Conservation (phyloP, 176 grass and related monocot genomes). For the Musa itinerans region DNA sequence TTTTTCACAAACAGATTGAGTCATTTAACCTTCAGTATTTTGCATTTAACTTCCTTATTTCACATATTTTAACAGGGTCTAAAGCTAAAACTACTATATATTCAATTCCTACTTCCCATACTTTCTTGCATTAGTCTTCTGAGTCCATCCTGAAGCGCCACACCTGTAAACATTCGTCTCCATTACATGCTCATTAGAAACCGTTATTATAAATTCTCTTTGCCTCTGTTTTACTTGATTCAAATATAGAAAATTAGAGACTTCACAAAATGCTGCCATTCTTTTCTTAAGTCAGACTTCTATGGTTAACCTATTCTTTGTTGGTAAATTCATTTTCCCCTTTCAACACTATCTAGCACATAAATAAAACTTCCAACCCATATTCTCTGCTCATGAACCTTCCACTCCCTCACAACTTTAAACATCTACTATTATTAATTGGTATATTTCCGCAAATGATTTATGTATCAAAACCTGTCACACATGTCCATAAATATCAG, state of each 20-base stretch:
- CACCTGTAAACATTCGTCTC: neutral
- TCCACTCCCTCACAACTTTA: neutral
- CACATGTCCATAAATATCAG: neutral
- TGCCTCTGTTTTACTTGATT: neutral
- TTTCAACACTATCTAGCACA: neutral
- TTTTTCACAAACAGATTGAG: neutral
- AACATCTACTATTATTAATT: neutral
- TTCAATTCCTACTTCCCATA: neutral
- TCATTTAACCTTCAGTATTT: neutral
- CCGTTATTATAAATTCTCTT: neutral
- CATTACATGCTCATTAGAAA: neutral
- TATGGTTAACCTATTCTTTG: neutral
- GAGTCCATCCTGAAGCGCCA: neutral
- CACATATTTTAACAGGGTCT: neutral
- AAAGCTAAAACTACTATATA: neutral
- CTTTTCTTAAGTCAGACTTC: neutral
- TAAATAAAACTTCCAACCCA: neutral
- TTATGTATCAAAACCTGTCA: neutral
- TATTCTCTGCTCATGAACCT: neutral
- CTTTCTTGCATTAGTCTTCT: neutral
- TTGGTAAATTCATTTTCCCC: neutral
- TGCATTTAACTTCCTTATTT: neutral
- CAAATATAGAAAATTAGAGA: too few species aligned
- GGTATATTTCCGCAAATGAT: neutral
- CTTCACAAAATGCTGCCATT: too few species aligned